A percentile compares a stretch with the other conserved stretches of the same genome.
phyloP scores from a whole-genome alignment of 1,284 basidiomycete genomes.

The Cystobasidiaceae sp. region DNA sequence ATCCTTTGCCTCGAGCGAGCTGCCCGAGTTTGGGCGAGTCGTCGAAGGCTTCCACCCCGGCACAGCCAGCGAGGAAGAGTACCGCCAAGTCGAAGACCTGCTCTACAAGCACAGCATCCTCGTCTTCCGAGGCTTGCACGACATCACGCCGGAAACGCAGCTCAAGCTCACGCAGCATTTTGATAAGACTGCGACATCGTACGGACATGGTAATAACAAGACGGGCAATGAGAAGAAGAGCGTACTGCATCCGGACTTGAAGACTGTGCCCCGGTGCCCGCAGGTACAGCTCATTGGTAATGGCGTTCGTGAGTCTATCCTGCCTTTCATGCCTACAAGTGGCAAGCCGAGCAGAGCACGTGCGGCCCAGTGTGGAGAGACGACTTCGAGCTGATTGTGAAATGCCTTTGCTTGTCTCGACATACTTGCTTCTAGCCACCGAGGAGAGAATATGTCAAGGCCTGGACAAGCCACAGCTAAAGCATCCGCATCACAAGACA shows the following conservation, averaged over 20 bases:
- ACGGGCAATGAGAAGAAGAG: conserved; percentile 35
- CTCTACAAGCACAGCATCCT: conserved; percentile 44
- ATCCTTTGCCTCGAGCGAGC: conserved; percentile 9
- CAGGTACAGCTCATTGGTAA: conserved; percentile 48
- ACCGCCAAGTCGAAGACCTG: conserved; percentile 37
- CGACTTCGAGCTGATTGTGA: not conserved
- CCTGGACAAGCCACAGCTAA: conserved; percentile 47
- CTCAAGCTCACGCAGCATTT: conserved; percentile 40
- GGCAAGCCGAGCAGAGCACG: not conserved
- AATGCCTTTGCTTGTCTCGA: not conserved
- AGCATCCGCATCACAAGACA: conserved; percentile 76
- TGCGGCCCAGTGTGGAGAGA: too few relatives aligned
- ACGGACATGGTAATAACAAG: conserved; percentile 43
- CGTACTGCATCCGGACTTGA: conserved; percentile 45
- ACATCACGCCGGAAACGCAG: conserved; percentile 41
- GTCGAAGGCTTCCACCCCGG: conserved; percentile 25
- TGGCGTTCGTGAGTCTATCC: conserved; percentile 32
- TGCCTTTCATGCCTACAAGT: not conserved
- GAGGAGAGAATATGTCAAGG: conserved; percentile 36
- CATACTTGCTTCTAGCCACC: conserved; percentile 3
- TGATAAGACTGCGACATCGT: conserved; percentile 32
- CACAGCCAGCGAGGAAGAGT: conserved; percentile 18
- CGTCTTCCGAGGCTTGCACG: conserved; percentile 41
- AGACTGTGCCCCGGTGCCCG: conserved; percentile 44
- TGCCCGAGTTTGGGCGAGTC: conserved; percentile 26